A percentile compares a stretch with the other conserved stretches of the same genome.
Conservation (phyloP, 257 asterid species). For the Solanum paucissectum region DNA sequence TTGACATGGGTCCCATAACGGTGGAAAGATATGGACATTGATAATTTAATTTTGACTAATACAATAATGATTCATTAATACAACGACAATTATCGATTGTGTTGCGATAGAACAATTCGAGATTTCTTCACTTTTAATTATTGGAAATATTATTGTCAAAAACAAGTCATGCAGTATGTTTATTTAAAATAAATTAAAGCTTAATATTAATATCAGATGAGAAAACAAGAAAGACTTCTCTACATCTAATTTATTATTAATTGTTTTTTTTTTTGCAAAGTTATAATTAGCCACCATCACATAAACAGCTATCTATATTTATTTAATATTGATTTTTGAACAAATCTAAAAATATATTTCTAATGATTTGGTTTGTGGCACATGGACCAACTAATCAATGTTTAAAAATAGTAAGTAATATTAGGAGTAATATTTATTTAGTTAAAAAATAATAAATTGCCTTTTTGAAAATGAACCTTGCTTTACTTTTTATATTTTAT, state of each 20-base stretch:
- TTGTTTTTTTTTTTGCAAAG: background rate
- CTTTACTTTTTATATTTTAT: background rate
- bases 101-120: too few relatives aligned
- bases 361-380: background rate
- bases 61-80: background rate
- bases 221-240: rapidly evolving
- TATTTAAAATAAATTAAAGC: background rate
- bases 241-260: background rate
- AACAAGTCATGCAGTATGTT: rapidly evolving
- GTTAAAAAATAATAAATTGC: background rate
- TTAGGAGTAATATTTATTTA: background rate
- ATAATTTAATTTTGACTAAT: background rate
- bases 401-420: background rate
- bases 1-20: background rate
- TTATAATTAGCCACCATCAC: background rate
- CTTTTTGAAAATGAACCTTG: background rate
- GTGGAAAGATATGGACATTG: background rate
- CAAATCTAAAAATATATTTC: background rate
- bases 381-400: background rate
- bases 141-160: background rate
- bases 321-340: background rate
- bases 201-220: background rate
- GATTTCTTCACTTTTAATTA: too few relatives aligned
- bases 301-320: background rate
- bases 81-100: background rate